Percentiles rank a stretch among this genome's conserved stretches.
phyloP scores from a whole-genome alignment of 495 filamentous ascomycete genomes.

The Hypoxylon crocopeplum region DNA sequence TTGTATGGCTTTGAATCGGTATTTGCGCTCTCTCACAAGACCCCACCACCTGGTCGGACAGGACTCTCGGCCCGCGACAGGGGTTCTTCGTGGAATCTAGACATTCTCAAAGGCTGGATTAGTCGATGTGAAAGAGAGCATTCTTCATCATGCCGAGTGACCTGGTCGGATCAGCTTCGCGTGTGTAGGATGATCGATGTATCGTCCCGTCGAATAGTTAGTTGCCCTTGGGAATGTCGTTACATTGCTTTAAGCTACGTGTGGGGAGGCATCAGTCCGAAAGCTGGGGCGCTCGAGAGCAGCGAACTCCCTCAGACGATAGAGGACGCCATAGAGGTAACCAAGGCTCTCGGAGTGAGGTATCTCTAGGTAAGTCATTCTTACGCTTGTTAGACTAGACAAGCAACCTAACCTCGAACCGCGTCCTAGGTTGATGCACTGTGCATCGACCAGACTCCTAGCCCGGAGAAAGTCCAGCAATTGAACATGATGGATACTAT shows the following conservation, averaged over 20 bases:
- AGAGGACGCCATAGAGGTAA: conserved; percentile 33
- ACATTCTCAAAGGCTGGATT: conserved; percentile 11
- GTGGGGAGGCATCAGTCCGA: conserved; percentile 30
- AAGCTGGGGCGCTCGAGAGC: conserved; percentile 11
- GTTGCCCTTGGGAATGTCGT: conserved; percentile 18
- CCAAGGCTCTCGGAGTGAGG: conserved; percentile 5
- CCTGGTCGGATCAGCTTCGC: background rate
- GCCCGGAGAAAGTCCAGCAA: conserved; percentile 7
- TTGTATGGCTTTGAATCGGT: background rate
- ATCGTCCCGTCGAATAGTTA: conserved; percentile 9
- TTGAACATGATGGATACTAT: conserved; percentile 28
- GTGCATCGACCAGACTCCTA: conserved; percentile 31
- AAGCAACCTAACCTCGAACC: background rate
- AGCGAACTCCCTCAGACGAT: conserved; percentile 32
- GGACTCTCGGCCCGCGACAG: background rate
- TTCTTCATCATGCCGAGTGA: background rate
- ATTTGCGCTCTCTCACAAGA: conserved; percentile 1
- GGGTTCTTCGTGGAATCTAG: background rate
- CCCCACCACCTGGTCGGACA: background rate
- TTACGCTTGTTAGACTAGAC: no score
- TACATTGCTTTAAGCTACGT: conserved; percentile 33
- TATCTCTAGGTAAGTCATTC: conserved; percentile 32
- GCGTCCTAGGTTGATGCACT: conserved; percentile 26
- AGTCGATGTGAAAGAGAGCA: conserved; percentile 7
- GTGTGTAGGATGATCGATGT: conserved; percentile 30